These are phyloP conservation scores for Lactarius indigo DNA, from an alignment of 768 basidiomycete genomes.

Conservation along the genomic window DNA sequence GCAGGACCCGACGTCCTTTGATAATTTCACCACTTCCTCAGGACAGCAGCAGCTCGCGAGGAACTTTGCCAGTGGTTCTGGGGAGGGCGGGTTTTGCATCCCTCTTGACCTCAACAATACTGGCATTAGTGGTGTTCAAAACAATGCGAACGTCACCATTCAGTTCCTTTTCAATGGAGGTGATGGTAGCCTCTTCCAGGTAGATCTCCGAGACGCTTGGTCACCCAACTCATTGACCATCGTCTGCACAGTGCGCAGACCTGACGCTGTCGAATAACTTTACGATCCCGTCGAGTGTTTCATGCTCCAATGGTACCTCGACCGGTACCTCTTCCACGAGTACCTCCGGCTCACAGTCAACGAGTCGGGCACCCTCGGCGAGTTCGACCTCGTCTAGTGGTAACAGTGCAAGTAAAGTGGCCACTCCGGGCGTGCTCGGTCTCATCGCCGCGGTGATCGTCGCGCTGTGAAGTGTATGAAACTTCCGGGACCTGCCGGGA, in stretches of 20 bases:
- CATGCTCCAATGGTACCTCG: slow-evolving; percentile 35
- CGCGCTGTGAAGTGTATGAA: background rate
- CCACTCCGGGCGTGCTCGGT: background rate
- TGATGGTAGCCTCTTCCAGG: slow-evolving; percentile 71
- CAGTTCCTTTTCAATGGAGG: slow-evolving; percentile 67
- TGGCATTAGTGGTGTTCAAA: slow-evolving; percentile 46
- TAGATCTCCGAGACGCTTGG: slow-evolving; percentile 27
- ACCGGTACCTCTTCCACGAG: background rate
- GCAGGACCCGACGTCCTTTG: slow-evolving; percentile 58
- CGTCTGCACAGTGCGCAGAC: slow-evolving; percentile 63
- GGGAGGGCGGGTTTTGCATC: slow-evolving; percentile 65
- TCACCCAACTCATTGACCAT: background rate
- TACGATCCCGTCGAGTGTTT: slow-evolving; percentile 43
- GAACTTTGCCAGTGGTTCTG: slow-evolving; percentile 46
- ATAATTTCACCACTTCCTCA: slow-evolving; percentile 52
- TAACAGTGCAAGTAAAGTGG: background rate
- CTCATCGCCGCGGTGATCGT: background rate
- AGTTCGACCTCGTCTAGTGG: background rate
- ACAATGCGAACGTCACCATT: slow-evolving; percentile 73
- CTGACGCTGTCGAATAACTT: slow-evolving; percentile 58
- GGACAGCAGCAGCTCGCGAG: slow-evolving; percentile 37
- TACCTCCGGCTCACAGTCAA: background rate
- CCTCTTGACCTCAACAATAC: slow-evolving; percentile 56
- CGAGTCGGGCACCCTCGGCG: background rate
- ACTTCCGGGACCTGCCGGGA: background rate